phyloP scores from a whole-genome alignment of 495 filamentous ascomycete genomes.

The Bacidia gigantensis region DNA sequence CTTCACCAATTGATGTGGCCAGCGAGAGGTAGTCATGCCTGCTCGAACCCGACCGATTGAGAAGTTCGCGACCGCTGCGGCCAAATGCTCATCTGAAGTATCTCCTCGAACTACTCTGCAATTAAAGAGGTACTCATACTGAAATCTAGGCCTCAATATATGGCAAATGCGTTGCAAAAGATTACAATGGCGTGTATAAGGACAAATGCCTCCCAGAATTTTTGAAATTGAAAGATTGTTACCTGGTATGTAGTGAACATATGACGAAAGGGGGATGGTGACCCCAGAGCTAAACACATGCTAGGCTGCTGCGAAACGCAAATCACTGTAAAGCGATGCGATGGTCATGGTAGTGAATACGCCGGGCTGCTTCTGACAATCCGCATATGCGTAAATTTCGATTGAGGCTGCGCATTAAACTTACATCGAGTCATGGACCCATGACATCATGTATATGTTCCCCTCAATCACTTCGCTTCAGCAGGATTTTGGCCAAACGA shows the following conservation, averaged over 20 bases:
- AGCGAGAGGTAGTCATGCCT: slow-evolving; percentile 23
- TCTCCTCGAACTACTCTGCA: slow-evolving; percentile 3
- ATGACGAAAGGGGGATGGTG: not conserved
- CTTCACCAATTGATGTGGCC: too few species aligned
- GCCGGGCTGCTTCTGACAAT: too few species aligned
- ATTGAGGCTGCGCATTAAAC: too few species aligned
- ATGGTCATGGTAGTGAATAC: too few species aligned
- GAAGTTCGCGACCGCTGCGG: slow-evolving; percentile 69
- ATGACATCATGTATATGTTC: too few species aligned
- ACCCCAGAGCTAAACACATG: not conserved
- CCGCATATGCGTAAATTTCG: too few species aligned
- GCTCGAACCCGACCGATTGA: slow-evolving; percentile 58
- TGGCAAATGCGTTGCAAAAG: slow-evolving; percentile 80
- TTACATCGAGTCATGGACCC: too few species aligned
- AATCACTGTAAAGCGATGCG: not conserved
- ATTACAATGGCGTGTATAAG: slow-evolving; percentile 83
- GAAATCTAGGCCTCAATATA: slow-evolving; percentile 59
- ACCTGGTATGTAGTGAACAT: slow-evolving; percentile 40
- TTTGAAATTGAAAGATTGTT: slow-evolving; percentile 75
- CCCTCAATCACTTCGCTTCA: too few species aligned
- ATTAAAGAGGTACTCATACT: slow-evolving; percentile 1
- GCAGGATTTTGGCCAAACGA: too few species aligned
- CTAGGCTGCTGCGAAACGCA: slow-evolving; percentile 15
- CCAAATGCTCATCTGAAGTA: slow-evolving; percentile 76
- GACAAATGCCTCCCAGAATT: slow-evolving; percentile 87